Conservation (phyloP, 2,329 filamentous ascomycete species). For the Aspergillus novofumigatus region DNA sequence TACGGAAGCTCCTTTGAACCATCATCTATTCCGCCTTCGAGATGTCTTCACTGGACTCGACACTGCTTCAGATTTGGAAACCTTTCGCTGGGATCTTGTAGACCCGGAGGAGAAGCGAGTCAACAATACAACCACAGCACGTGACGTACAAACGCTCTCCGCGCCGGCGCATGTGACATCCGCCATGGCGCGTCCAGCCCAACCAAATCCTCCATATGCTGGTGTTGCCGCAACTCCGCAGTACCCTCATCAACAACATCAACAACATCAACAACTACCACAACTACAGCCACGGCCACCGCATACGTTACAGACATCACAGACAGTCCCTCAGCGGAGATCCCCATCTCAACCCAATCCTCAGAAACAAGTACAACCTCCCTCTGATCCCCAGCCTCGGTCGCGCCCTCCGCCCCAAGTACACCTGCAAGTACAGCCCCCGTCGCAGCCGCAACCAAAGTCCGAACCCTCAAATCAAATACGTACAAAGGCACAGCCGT, state of each 20-base stretch:
- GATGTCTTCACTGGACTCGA: constrained; percentile 42
- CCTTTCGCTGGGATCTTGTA: constrained; percentile 59
- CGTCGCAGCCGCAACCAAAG: neutral
- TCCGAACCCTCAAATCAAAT: neutral
- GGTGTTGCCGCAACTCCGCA: neutral
- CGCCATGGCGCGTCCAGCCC: neutral
- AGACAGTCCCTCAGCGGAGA: neutral
- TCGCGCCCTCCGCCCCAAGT: neutral
- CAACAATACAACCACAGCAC: constrained; percentile 1
- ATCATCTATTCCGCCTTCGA: constrained; percentile 51
- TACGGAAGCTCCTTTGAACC: constrained; percentile 55
- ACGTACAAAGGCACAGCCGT: neutral
- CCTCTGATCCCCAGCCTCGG: neutral
- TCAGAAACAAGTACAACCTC: neutral
- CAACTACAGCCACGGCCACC: neutral
- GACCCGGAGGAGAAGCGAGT: constrained; percentile 31
- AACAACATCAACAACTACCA: neutral
- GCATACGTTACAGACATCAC: neutral
- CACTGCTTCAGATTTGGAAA: constrained; percentile 50
- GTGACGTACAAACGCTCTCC: constrained; percentile 8
- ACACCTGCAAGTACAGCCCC: neutral
- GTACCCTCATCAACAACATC: neutral
- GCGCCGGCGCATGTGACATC: neutral
- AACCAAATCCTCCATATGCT: neutral
- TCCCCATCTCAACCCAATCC: neutral